phyloP scores from a whole-genome alignment of 1,139 yeast genomes.

The Taphrina communis region DNA sequence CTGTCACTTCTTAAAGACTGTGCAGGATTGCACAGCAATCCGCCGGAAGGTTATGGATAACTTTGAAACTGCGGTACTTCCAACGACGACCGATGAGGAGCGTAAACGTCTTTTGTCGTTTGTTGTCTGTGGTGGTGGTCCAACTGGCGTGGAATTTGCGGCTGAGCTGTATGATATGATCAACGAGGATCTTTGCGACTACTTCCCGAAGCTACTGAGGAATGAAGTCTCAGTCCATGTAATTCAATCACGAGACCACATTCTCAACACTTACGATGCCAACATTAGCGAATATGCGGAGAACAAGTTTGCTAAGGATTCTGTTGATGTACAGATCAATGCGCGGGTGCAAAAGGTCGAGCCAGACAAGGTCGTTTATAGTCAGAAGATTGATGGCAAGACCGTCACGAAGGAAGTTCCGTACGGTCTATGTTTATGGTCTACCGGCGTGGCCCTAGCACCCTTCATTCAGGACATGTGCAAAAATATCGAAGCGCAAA shows the following conservation, averaged over 20 bases:
- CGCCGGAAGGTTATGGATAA: constrained; percentile 60
- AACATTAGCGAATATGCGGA: constrained; percentile 66
- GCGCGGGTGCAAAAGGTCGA: constrained; percentile 64
- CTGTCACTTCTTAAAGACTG: constrained; percentile 65
- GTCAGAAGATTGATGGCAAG: constrained; percentile 57
- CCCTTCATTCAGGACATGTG: constrained; percentile 62
- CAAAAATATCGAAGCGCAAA: constrained; percentile 56
- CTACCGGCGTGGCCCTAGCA: constrained; percentile 69
- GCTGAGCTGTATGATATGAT: constrained; percentile 91
- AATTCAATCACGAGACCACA: constrained; percentile 68
- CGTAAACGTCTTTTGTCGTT: constrained; percentile 64
- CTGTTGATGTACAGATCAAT: constrained; percentile 63
- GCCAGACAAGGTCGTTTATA: constrained; percentile 62
- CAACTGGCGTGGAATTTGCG: constrained; percentile 73
- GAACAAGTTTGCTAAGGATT: constrained; percentile 63
- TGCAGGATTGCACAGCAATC: constrained; percentile 64
- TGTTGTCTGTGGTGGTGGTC: constrained; percentile 75
- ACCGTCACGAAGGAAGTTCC: constrained; percentile 59
- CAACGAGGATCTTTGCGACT: constrained; percentile 67
- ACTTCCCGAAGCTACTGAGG: constrained; percentile 62
- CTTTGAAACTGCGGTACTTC: constrained; percentile 44
- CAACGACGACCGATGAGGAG: constrained; percentile 58
- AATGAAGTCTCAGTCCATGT: constrained; percentile 67
- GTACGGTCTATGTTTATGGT: constrained; percentile 69
- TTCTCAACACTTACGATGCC: constrained; percentile 67